Base-by-base conservation (phyloP, 768 basidiomycete species). In the Suillus plorans region DNA sequence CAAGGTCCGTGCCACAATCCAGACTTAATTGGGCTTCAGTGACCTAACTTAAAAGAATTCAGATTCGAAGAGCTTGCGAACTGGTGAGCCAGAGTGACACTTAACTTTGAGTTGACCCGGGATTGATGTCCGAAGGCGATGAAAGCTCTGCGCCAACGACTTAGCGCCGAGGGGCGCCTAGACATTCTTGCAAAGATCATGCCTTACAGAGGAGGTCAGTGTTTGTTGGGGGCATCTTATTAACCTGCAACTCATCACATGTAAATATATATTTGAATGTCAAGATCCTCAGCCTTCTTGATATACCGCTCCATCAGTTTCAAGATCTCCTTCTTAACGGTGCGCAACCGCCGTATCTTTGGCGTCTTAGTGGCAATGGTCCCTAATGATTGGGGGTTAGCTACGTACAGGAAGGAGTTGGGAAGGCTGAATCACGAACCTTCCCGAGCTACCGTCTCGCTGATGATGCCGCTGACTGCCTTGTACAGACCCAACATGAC, bases 231-330 rank as follows among this genome's bases (percentile, higher is more conserved):
- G 25, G 28, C 47, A 34, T 7, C n/a, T 20, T 41, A 25, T 25
- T 44, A 1, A 42, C 47, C 37, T 39, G 10, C 36, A 50, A 3
- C n/a, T 37, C 22, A n/a, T n/a, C n/a, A n/a, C n/a, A n/a, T n/a
- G n/a, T n/a, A n/a, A n/a, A n/a, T n/a, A n/a, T n/a, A n/a, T n/a
- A n/a, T n/a, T n/a, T n/a, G n/a, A n/a, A n/a, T n/a, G n/a, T n/a
- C n/a, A n/a, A n/a, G n/a, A n/a, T 99, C 97, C 76, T 98, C 97
- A 13, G 97, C 95, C 79, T 95, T 96, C 79, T 89, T 92, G 77
- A 99, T 90, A 76, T 98, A 99, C 1, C 94, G 97, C 77, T 99
- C 97, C 86, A 99, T 96, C 61, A 98, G 79, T 80, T 95, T 96
- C 68, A 99, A 78, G 55, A 99, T 94, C 76, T 99, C 97, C 80